Evolutionary conservation across 1,284 basidiomycete species (phyloP), one percentile per base, ranked within the genome.

Genomic region (Volvariella surrecta): DNA sequence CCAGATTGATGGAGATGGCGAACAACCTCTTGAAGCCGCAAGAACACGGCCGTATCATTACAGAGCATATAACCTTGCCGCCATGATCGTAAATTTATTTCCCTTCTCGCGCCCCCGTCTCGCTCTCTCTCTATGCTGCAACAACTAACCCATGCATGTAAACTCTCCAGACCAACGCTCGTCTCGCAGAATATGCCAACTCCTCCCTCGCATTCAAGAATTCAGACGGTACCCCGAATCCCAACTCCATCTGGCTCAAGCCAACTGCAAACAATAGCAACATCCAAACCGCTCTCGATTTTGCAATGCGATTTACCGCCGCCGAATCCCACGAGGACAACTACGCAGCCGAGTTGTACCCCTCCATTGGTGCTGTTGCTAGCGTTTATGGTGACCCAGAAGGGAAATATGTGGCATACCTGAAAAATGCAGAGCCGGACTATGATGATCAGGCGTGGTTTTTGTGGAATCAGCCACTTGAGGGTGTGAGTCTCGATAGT

Each of bases 11-110:
- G 62, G 62, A 1, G 61, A 56, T 41, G 76, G 76, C 11, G 68
- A 76, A 50, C 74, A 76, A 69, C 74, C 74, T 8, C 55, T 71
- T n/a, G 76, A 84, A 59, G 73, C 76, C 4, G 63, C 60, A 2
- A 70, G 80, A 13, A 79, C 78, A 2, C 65, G 74, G 13, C 76
- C 79, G 3, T 82, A 74, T 53, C 80, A 82, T 54, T 82, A 83
- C 53, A 68, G 74, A 9, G 68, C 70, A 15, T 82, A 79, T 59
- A 83, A 83, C 51, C 61, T 84, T 21, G 77, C 78, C 10, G 80
- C 73, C 18, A 78, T 83, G 73, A 77, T 82, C 42, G 77, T 80
- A 51, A 60, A 74, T 51, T 40, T 39, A 24, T 41, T 40, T n/a
- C 31, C 11, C 16, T 40, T 41, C 20, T 45, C 43, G 22, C 10